Conservation (phyloP, 805 yeast species). For the Candida vaughaniae region DNA sequence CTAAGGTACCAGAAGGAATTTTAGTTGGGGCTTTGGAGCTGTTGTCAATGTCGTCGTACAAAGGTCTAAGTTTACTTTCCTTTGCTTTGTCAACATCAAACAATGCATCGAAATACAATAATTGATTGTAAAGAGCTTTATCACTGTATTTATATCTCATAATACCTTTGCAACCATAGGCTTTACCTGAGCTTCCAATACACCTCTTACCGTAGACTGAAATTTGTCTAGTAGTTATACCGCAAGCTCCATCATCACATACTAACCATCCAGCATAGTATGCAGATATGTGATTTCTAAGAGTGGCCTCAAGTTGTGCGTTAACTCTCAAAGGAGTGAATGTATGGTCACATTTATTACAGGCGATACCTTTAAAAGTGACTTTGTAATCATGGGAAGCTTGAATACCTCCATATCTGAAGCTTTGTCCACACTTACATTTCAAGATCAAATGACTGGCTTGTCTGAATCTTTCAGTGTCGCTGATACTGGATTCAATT, state of each 20-base stretch:
- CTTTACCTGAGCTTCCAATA: slow-evolving; percentile 60
- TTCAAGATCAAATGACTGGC: slow-evolving; percentile 52
- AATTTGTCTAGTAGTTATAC: slow-evolving; percentile 74
- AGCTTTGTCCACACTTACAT: slow-evolving; percentile 62
- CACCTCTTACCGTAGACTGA: slow-evolving; percentile 89
- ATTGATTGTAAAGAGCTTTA: slow-evolving; percentile 80
- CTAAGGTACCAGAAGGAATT: slow-evolving; percentile 53
- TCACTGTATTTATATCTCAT: slow-evolving; percentile 77
- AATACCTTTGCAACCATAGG: slow-evolving; percentile 72
- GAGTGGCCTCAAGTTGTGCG: slow-evolving; percentile 70
- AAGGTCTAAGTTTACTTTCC: slow-evolving; percentile 51
- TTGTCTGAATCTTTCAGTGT: slow-evolving; percentile 75
- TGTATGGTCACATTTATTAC: slow-evolving; percentile 56
- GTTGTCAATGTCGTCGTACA: slow-evolving; percentile 35
- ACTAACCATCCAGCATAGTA: slow-evolving; percentile 85
- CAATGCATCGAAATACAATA: slow-evolving; percentile 71
- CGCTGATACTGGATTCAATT: slow-evolving; percentile 76
- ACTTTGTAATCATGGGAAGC: slow-evolving; percentile 60
- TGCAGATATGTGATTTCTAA: slow-evolving; percentile 65
- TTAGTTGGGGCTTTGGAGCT: slow-evolving; percentile 13
- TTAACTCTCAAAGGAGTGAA: slow-evolving; percentile 57
- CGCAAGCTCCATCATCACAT: slow-evolving; percentile 87
- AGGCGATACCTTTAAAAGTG: slow-evolving; percentile 67
- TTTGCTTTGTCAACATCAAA: slow-evolving; percentile 83
- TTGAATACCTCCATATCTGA: slow-evolving; percentile 74